Evolutionary conservation across 2,329 filamentous ascomycete genomes (phyloP), one percentile per base, ranked within the genome.

Genomic region (Fusarium marasasianum): DNA sequence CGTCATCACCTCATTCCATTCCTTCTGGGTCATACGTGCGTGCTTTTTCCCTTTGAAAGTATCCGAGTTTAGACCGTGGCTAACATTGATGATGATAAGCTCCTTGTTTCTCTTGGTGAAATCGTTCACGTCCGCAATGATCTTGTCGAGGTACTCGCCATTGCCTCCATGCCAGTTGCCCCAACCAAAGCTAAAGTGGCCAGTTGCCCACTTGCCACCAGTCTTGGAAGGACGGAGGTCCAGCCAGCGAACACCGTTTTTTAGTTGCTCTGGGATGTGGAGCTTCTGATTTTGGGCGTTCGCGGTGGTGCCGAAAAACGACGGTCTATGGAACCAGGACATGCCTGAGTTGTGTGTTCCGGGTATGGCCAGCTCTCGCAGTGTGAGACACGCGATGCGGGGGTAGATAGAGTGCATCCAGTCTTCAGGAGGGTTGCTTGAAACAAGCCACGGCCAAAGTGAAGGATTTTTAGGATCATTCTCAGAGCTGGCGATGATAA

Each of bases 101-200:
- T 51, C 48, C 17, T 24, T 35, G 15, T 35, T 51, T 8, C 12
- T 6, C 6, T 2, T 24, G 17, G 48, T 51, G 18, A 51, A 51
- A 11, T 20, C 1, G 31, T 51, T 51, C 17, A 51, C 10, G 12
- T 17, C 5, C 2, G 33, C 8, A 35, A 51, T 6, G 2, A 51
- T 35, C n/a, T 51, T 31, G 2, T 51, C 31, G 11, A 51, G 17
- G 17, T 24, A 51, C 48, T 51, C 48, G 31, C 48, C 48, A 51
- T 51, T 51, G 6, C n/a, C 48, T 18, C 48, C 48, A 14, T 51
- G 48, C 48, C 48, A 51, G 48, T 51, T 51, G n/a, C 48, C 48
- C 10, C 6, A 6, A 14, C 13, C 17, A 10, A 35, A 51, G 17
- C 31, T 18, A 11, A 24, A 51, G 17, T 51, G 48, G 12, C 48